Base-by-base conservation (phyloP, 441 rosid genomes). In the Aleurites moluccanus region DNA sequence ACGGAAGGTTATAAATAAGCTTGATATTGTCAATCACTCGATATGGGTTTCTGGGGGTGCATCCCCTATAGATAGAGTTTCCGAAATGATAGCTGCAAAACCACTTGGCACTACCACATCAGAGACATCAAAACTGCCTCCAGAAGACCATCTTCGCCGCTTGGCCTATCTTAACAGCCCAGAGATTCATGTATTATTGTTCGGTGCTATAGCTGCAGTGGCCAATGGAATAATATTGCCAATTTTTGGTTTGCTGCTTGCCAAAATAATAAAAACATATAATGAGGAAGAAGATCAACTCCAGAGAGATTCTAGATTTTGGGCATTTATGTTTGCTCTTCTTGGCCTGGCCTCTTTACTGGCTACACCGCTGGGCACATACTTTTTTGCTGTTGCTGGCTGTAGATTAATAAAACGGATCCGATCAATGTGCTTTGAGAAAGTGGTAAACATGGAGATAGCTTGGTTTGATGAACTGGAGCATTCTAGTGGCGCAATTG, bases 381-480 rank as follows among this genome's bases (percentile, higher is more conserved):
- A 84, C 52, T 84, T 88, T 67, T 92, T 92, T 77, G 69, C 94
- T 0, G 64, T 91, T 11, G 97, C 91, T 0, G 92, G 94, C n/a
- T 81, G 85, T 60, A 87, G 83, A 66, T 59, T 92, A 50, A 88
- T 92, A 70, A 76, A 79, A 44, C 75, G 94, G 62, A 78, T 89
- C 47, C 73, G 90, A 77, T 70, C 83, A 21, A 85, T 85, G 86
- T 88, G 92, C 82, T 91, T 92, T 63, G 88, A 92, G 88, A 92
- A 88, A 76, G 88, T 91, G 45, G 88, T 92, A 47, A 79, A 20
- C 55, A 88, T 87, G 97, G 96, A 92, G 73, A 79, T 90, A 72
- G 85, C 87, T 44, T 92, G 94, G 96, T 89, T 90, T 52, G 92
- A 92, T 75, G 87, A 85, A 42, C 75, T 84, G 14, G 85, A 87